These are phyloP conservation scores for Rutstroemia sp. DNA, from an alignment of 2,329 filamentous ascomycete genomes.

Conservation along the genomic window DNA sequence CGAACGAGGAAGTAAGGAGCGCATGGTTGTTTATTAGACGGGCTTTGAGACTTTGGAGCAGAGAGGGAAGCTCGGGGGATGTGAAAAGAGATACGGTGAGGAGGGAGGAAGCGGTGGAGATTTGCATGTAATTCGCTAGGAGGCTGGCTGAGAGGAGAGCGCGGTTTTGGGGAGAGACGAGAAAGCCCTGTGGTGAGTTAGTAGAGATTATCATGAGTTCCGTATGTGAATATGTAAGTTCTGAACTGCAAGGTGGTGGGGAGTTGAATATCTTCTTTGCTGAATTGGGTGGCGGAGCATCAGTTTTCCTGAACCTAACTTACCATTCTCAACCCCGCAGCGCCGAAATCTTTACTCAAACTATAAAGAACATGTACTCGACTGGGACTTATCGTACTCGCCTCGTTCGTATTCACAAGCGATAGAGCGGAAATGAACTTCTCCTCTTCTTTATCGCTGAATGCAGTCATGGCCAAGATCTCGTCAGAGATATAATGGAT, in stretches of 20 bases:
- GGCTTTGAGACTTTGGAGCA: background rate
- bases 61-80: background rate
- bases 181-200: background rate
- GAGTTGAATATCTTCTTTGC: no score
- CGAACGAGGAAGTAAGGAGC: background rate
- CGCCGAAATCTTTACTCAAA: conserved; percentile 2
- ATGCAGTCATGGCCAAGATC: background rate
- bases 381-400: background rate
- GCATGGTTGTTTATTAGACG: background rate
- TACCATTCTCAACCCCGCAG: background rate
- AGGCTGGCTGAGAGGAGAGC: background rate
- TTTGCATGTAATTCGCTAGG: background rate
- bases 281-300: no score
- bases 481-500: conserved; percentile 9
- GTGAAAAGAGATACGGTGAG: background rate
- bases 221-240: background rate
- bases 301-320: background rate
- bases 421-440: background rate
- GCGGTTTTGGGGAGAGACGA: background rate
- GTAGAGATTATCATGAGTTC: background rate
- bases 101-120: background rate
- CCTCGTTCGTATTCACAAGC: background rate
- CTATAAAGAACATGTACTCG: background rate
- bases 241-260: no score
- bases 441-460: background rate